These are phyloP conservation scores for Neofusicoccum laricinum DNA, from an alignment of 2,329 filamentous ascomycete genomes.

Conservation along the genomic window DNA sequence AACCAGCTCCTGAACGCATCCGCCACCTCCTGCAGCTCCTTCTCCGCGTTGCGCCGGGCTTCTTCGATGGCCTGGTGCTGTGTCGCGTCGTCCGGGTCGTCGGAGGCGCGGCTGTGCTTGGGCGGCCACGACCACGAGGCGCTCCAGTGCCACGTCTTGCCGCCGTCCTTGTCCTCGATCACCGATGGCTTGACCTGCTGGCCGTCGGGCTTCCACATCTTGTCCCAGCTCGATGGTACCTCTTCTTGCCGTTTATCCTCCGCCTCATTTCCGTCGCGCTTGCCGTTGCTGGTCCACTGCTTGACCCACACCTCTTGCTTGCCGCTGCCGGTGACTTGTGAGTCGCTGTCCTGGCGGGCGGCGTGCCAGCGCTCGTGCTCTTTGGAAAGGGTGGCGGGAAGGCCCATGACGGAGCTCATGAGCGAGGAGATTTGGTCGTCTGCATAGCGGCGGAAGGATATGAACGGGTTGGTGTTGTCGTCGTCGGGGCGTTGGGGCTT, in stretches of 20 bases:
- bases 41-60: conserved; percentile 6
- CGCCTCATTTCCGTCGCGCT: not conserved
- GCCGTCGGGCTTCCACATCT: not conserved
- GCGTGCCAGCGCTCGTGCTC: conserved; percentile 20
- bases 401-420: conserved; percentile 50
- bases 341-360: conserved; percentile 18
- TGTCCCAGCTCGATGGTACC: not conserved
- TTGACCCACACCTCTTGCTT: conserved; percentile 4
- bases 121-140: conserved; percentile 14
- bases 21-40: not conserved
- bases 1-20: conserved; percentile 5
- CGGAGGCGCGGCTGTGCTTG: not conserved
- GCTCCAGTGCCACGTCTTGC: conserved; percentile 13
- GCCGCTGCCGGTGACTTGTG: not conserved
- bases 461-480: conserved; percentile 47
- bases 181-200: conserved; percentile 15
- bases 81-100: not conserved
- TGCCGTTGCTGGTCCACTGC: not conserved
- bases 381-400: conserved; percentile 37
- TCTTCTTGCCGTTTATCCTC: not conserved
- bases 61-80: conserved; percentile 1
- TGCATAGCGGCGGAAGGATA: conserved; percentile 59
- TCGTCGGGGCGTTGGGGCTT: not conserved
- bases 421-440: conserved; percentile 57
- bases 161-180: conserved; percentile 6